Conservation (phyloP, 2,329 filamentous ascomycete genomes). For the Zymoseptoria tritici region DNA sequence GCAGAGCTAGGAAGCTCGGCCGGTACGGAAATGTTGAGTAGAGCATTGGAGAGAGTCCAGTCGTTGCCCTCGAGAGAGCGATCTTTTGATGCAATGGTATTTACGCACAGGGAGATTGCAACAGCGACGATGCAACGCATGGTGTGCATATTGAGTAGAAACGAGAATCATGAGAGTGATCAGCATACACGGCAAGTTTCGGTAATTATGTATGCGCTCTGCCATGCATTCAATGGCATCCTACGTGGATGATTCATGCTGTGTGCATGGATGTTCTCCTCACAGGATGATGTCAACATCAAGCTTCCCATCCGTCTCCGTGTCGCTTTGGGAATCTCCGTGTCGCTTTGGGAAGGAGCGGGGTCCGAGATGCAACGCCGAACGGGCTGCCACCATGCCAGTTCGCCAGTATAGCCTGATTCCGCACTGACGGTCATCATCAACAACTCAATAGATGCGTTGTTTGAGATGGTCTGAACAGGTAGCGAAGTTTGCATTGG, state of each 20-base stretch:
- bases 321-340: not conserved
- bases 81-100: constrained; percentile 25
- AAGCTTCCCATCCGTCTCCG: not conserved
- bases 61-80: constrained; percentile 34
- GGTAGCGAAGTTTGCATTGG: not conserved
- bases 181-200: not conserved
- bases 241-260: not conserved
- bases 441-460: not conserved
- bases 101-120: constrained; percentile 3
- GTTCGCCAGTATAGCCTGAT: not conserved
- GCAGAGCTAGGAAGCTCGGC: constrained; percentile 51
- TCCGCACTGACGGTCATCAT: not conserved
- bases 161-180: not conserved
- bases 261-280: not conserved
- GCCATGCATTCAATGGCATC: not conserved
- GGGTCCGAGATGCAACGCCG: not conserved
- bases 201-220: not conserved
- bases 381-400: not conserved
- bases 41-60: constrained; percentile 33
- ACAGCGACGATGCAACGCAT: not conserved
- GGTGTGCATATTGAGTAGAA: not conserved
- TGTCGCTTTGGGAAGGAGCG: not conserved
- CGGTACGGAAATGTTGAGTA: constrained; percentile 46
- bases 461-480: not conserved
- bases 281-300: not conserved